These are phyloP conservation scores for Podospora anserina DNA, from an alignment of 495 filamentous ascomycete species.

Conservation along the genomic window DNA sequence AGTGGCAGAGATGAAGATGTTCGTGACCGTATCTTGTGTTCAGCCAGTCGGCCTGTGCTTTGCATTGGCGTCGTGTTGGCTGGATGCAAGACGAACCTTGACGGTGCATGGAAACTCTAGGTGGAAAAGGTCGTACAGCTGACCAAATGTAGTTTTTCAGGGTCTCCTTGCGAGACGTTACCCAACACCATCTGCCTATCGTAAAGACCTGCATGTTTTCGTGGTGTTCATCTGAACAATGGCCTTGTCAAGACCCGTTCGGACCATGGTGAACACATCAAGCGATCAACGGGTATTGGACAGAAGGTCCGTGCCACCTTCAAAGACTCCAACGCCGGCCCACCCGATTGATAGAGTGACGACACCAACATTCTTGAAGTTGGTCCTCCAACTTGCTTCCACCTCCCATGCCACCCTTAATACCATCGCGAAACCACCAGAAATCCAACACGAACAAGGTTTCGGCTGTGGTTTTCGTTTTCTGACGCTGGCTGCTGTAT, in stretches of 20 bases:
- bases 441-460: background rate
- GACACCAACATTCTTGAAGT: background rate
- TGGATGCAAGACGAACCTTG: background rate
- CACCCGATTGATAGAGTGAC: background rate
- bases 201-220: background rate
- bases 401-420: background rate
- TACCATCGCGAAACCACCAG: background rate
- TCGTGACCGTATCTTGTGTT: background rate
- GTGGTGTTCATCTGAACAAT: background rate
- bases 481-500: background rate
- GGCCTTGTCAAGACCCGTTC: background rate
- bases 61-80: background rate
- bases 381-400: background rate
- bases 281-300: background rate
- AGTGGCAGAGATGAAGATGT: background rate
- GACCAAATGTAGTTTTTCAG: background rate
- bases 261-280: background rate
- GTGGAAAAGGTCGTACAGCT: background rate
- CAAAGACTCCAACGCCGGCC: background rate
- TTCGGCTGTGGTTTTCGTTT: background rate
- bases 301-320: background rate
- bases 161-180: background rate
- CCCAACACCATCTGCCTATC: too few species aligned
- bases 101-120: background rate
- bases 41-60: background rate